A percentile compares a stretch with the other conserved stretches of the same genome.
Evolutionary conservation across 2,329 filamentous ascomycete genomes (phyloP).

Genomic region (Trichoderma guizhouense): DNA sequence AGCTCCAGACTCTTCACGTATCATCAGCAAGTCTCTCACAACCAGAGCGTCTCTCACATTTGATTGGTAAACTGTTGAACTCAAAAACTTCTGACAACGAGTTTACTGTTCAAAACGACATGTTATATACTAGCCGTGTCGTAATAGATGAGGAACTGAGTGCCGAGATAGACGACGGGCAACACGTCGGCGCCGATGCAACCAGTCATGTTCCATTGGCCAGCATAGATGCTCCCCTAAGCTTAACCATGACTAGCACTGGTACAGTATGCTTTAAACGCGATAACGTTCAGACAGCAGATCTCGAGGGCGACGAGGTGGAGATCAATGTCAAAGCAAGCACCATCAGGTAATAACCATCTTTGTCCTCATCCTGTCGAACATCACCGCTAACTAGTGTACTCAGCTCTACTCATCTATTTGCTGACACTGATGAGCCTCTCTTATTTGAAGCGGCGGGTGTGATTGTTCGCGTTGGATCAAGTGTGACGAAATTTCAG

Average conservation of each 20-base stretch:
- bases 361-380: neutral
- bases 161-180: neutral
- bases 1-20: neutral
- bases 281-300: neutral
- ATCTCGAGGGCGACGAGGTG: neutral
- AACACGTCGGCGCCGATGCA: neutral
- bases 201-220: neutral
- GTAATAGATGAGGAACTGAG: neutral
- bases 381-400: neutral
- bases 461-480: neutral
- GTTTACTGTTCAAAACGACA: neutral
- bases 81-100: neutral
- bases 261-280: neutral
- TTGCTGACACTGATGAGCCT: neutral
- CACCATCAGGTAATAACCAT: neutral
- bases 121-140: neutral
- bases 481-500: neutral
- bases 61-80: neutral
- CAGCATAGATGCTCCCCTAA: neutral
- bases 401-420: neutral
- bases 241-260: neutral
- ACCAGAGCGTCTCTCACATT: neutral
- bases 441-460: neutral
- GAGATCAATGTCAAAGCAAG: neutral
- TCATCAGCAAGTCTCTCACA: neutral